Base-by-base conservation (phyloP, 2,329 filamentous ascomycete species). In the Tricladium varicosporioides region DNA sequence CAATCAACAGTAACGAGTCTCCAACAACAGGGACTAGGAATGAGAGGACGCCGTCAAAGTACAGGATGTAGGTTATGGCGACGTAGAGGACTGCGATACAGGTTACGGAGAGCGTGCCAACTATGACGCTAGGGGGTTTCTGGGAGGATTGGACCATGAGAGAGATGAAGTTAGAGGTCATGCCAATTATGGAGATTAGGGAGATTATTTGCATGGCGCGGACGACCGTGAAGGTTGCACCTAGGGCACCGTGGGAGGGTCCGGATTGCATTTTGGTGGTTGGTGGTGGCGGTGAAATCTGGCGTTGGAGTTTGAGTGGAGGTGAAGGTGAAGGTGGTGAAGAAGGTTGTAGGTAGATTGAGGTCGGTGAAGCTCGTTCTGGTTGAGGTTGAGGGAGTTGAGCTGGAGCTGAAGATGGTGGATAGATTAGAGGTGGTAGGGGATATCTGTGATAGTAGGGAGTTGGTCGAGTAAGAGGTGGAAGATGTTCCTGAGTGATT, bases 141-240 rank as follows among this genome's bases (percentile, higher is more conserved):
- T 86, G 81, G 61, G 86, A 80, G 18, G 79, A 81, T 45, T 78
- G 76, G 46, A 91, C 83, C 70, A 95, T 91, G 65, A 89, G 81
- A 19, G 85, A 80, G 67, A 96, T 86, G 73, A 96, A 95, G 73
- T 92, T 91, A 67, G 88, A 84, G 0, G 85, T 85, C 71, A 96
- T 83, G 47, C 91, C 91, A 63, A 96, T 87, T 63, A 94, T 85
- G 57, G 86, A 78, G 57, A 94, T 78, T 69, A 96, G 86, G 22
- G 83, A 84, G 61, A 88, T 74, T 58, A 84, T 80, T 71, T 95
- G 86, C 64, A 92, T 79, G 57, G 81, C 79, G 48, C 92, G 87
- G 64, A 88, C 82, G 63, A 85, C 77, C 57, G 89, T 85, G 76
- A 95, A 96, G 65, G 88, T 88, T 66, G 87, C 84, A 72, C 89